Conservation (phyloP, 2,329 filamentous ascomycete species). For the Fusarium odoratissimum region DNA sequence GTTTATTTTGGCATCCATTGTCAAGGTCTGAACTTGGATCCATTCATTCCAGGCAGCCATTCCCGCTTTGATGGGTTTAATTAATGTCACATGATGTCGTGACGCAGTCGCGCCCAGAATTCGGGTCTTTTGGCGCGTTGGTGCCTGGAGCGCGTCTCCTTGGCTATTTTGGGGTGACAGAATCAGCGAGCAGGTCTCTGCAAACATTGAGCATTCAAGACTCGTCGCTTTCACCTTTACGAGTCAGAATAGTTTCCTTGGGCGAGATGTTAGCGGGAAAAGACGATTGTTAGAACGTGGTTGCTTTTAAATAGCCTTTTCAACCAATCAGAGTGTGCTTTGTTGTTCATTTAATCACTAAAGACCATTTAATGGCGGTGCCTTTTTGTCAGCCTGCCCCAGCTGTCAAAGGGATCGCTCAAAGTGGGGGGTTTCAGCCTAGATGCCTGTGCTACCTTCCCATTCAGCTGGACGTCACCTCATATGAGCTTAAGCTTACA, state of each 20-base stretch:
- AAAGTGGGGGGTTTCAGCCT: slow-evolving; percentile 38
- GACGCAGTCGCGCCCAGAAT: slow-evolving; percentile 35
- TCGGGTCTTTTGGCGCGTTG: slow-evolving; percentile 32
- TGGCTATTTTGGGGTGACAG: background rate
- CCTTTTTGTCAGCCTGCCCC: slow-evolving; percentile 7
- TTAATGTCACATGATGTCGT: slow-evolving; percentile 45
- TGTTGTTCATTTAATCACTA: background rate
- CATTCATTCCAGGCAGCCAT: slow-evolving; percentile 35
- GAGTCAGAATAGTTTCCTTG: rapidly evolving
- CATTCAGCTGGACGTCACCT: slow-evolving; percentile 25
- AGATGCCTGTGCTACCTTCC: slow-evolving; percentile 25
- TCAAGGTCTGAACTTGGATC: background rate
- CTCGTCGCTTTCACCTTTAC: rapidly evolving
- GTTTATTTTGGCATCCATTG: too few species aligned
- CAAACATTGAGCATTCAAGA: background rate
- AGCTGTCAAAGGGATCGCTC: background rate
- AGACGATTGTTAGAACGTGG: rapidly evolving
- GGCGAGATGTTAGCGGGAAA: rapidly evolving
- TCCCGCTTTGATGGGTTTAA: slow-evolving; percentile 10
- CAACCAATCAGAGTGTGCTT: too few species aligned
- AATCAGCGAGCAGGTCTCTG: slow-evolving; percentile 4
- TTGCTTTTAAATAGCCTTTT: background rate
- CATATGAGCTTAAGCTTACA: slow-evolving; percentile 4
- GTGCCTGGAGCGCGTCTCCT: slow-evolving; percentile 42
- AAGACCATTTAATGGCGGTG: too few species aligned